phyloP scores from a whole-genome alignment of 2,329 filamentous ascomycete genomes.

The Diaporthe batatas region DNA sequence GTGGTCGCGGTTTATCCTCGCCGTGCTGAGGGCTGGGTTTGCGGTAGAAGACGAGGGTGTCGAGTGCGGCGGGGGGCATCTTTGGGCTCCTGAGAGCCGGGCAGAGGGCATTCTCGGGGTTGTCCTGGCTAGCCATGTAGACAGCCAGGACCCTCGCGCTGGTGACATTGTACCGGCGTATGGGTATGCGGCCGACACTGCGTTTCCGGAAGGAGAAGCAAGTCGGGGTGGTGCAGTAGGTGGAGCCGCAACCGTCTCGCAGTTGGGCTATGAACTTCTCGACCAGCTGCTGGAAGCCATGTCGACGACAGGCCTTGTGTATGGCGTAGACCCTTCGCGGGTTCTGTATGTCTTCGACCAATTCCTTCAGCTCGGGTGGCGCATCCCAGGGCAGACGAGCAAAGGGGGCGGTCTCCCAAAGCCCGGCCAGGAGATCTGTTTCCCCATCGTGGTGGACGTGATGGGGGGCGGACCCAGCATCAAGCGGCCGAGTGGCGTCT shows the following conservation, averaged over 20 bases:
- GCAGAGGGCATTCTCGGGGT: slow-evolving; percentile 80
- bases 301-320: slow-evolving; percentile 71
- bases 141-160: slow-evolving; percentile 86
- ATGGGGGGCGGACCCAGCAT: slow-evolving; percentile 47
- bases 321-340: slow-evolving; percentile 72
- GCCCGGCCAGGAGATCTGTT: slow-evolving; percentile 65
- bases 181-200: slow-evolving; percentile 74
- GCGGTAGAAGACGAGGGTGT: slow-evolving; percentile 61
- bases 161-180: slow-evolving; percentile 83
- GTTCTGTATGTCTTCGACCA: slow-evolving; percentile 71
- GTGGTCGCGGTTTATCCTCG: slow-evolving; percentile 42
- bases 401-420: slow-evolving; percentile 74
- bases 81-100: slow-evolving; percentile 60
- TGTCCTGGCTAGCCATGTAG: slow-evolving; percentile 83
- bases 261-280: slow-evolving; percentile 85
- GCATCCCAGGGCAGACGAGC: slow-evolving; percentile 71
- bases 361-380: slow-evolving; percentile 67
- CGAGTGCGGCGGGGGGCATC: slow-evolving; percentile 59
- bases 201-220: slow-evolving; percentile 85
- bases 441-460: slow-evolving; percentile 52
- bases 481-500: slow-evolving; percentile 56
- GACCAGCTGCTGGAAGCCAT: slow-evolving; percentile 75
- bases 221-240: slow-evolving; percentile 78
- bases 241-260: slow-evolving; percentile 81
- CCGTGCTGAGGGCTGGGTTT: slow-evolving; percentile 44